Percentiles rank a stretch among this genome's conserved stretches.
phyloP scores from a whole-genome alignment of 805 yeast genomes.

The Teunomyces tritomae region DNA sequence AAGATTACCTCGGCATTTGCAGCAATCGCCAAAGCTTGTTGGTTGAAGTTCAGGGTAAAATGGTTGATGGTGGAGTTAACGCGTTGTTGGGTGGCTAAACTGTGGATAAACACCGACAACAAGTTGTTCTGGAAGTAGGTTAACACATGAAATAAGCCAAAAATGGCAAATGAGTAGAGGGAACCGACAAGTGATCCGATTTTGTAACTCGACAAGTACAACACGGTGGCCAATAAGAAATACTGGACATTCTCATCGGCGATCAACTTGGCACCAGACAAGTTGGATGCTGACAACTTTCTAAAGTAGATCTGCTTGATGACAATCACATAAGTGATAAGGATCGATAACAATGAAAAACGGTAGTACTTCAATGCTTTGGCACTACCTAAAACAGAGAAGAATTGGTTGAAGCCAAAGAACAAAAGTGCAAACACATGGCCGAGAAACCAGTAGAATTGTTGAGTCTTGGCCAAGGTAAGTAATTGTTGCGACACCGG shows the following conservation, averaged over 20 bases:
- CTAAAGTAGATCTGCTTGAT: slow-evolving; percentile 56
- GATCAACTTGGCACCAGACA: slow-evolving; percentile 16
- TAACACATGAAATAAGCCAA: slow-evolving; percentile 36
- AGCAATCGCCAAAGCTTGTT: slow-evolving; percentile 37
- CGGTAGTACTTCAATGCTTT: slow-evolving; percentile 25
- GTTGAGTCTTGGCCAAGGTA: slow-evolving; percentile 42
- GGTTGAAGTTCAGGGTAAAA: slow-evolving; percentile 31
- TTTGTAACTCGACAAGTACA: slow-evolving; percentile 26
- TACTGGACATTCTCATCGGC: slow-evolving; percentile 44
- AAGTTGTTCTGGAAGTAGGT: slow-evolving; percentile 38
- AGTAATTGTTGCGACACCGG: slow-evolving; percentile 8
- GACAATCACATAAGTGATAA: slow-evolving; percentile 62
- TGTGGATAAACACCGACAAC: slow-evolving; percentile 17
- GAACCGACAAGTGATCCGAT: slow-evolving; percentile 39
- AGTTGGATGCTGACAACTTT: slow-evolving; percentile 22
- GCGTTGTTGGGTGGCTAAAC: slow-evolving; percentile 36
- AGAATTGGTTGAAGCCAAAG: slow-evolving; percentile 37
- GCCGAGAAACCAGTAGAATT: slow-evolving; percentile 69
- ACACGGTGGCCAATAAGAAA: slow-evolving; percentile 29
- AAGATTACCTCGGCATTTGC: slow-evolving; percentile 36
- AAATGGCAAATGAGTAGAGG: slow-evolving; percentile 34
- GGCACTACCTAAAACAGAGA: slow-evolving; percentile 40
- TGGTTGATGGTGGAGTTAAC: slow-evolving; percentile 26
- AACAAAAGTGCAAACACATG: slow-evolving; percentile 50
- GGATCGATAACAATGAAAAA: slow-evolving; percentile 46